These are phyloP conservation scores for Xylariomycetidae sp. DNA, from an alignment of 2,329 filamentous ascomycete species.

Conservation along the genomic window DNA sequence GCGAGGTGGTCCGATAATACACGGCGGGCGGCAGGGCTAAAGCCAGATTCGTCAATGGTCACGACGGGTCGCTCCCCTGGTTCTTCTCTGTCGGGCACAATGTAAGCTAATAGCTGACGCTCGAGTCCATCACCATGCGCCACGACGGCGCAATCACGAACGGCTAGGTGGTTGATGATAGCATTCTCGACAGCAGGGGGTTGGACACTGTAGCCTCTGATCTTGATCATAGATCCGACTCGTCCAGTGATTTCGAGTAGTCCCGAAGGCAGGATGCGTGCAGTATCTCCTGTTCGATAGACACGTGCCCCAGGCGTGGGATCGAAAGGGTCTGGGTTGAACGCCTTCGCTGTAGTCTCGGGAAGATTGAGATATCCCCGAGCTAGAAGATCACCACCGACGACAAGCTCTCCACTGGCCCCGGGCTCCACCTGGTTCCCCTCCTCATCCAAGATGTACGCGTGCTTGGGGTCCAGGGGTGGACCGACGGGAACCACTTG, in stretches of 20 bases:
- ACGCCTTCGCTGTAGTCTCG: conserved; percentile 70
- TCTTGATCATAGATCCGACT: conserved; percentile 76
- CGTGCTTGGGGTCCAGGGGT: conserved; percentile 61
- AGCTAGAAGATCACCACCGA: conserved; percentile 70
- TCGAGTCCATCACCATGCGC: conserved; percentile 74
- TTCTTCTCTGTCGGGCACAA: conserved; percentile 62
- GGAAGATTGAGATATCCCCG: conserved; percentile 76
- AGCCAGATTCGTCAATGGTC: conserved; percentile 65
- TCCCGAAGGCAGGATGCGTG: conserved; percentile 61
- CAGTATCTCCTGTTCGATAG: conserved; percentile 71
- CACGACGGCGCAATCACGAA: conserved; percentile 66
- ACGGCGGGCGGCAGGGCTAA: conserved; percentile 64
- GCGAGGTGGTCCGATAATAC: conserved; percentile 63
- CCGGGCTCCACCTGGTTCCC: conserved; percentile 60
- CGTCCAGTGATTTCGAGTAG: conserved; percentile 71
- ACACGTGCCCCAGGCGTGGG: conserved; percentile 57
- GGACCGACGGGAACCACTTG: conserved; percentile 71
- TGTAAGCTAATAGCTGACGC: conserved; percentile 70
- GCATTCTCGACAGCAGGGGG: conserved; percentile 72
- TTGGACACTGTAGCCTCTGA: conserved; percentile 73
- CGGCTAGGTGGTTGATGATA: conserved; percentile 64
- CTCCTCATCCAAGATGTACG: conserved; percentile 68
- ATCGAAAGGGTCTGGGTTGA: conserved; percentile 62
- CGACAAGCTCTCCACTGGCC: conserved; percentile 65
- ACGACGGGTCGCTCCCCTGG: conserved; percentile 54